Conservation (phyloP, 768 basidiomycete genomes). For the Holtermanniella nyarrowii region DNA sequence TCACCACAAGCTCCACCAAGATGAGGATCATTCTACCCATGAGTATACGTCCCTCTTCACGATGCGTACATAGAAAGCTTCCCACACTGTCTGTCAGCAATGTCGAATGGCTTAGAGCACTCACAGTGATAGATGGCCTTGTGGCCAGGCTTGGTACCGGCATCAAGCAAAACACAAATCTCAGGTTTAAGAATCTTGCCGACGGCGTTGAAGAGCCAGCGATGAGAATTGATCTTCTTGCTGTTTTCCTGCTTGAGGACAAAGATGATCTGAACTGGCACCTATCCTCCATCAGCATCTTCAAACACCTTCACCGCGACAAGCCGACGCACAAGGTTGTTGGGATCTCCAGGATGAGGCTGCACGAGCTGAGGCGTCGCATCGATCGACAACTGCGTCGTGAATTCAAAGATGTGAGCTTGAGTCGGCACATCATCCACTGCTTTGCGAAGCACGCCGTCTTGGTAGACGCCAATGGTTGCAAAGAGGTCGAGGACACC, state of each 20-base stretch:
- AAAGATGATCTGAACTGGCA: slow-evolving; percentile 74
- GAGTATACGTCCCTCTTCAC: not conserved
- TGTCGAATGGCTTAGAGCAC: slow-evolving; percentile 58
- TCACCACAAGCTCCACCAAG: slow-evolving; percentile 72
- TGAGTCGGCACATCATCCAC: slow-evolving; percentile 70
- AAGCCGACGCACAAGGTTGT: slow-evolving; percentile 58
- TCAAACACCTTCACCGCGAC: not conserved
- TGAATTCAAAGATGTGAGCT: slow-evolving; percentile 97
- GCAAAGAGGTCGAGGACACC: slow-evolving; percentile 70
- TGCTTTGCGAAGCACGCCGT: slow-evolving; percentile 83
- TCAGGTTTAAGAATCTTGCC: slow-evolving; percentile 80
- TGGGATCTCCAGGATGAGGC: slow-evolving; percentile 77
- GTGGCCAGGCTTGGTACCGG: slow-evolving; percentile 92
- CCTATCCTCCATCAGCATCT: slow-evolving; percentile 34
- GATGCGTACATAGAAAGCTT: slow-evolving; percentile 33
- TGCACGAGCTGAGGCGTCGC: slow-evolving; percentile 79
- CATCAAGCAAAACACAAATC: slow-evolving; percentile 83
- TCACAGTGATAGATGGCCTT: slow-evolving; percentile 64
- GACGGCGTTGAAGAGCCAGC: slow-evolving; percentile 93
- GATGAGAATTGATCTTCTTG: slow-evolving; percentile 73
- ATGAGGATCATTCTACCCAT: slow-evolving; percentile 23
- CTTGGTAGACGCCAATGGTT: slow-evolving; percentile 85
- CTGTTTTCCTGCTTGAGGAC: slow-evolving; percentile 88
- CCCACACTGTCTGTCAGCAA: slow-evolving; percentile 25
- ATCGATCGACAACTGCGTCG: slow-evolving; percentile 89